Conservation (phyloP, 2,329 filamentous ascomycete genomes). For the Penicillium sp. region DNA sequence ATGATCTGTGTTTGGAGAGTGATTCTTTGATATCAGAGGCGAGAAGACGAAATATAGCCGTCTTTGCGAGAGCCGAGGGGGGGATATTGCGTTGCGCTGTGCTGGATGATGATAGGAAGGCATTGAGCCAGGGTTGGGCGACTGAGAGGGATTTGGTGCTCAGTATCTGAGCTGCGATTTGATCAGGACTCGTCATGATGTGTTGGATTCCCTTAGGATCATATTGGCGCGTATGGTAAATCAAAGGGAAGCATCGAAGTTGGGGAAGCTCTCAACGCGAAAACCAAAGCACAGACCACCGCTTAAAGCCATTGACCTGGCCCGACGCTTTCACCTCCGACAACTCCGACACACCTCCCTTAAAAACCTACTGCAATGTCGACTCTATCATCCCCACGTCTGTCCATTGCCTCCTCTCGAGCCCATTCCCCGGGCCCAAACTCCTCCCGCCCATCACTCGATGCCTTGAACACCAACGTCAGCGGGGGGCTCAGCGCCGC, state of each 20-base stretch:
- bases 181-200: constrained; percentile 31
- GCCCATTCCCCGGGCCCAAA: constrained; percentile 62
- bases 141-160: constrained; percentile 56
- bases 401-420: constrained; percentile 58
- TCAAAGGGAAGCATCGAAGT: not conserved
- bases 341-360: not conserved
- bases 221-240: not conserved
- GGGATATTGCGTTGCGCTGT: constrained; percentile 57
- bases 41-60: constrained; percentile 76
- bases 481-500: constrained; percentile 46
- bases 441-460: constrained; percentile 72
- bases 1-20: constrained; percentile 47
- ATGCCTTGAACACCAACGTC: constrained; percentile 61
- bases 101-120: constrained; percentile 59
- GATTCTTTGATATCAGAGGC: constrained; percentile 71
- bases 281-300: constrained; percentile 29
- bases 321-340: constrained; percentile 8
- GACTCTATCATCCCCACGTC: constrained; percentile 60
- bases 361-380: constrained; percentile 48
- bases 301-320: constrained; percentile 24
- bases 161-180: constrained; percentile 55
- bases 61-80: constrained; percentile 71
- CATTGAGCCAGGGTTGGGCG: constrained; percentile 62
- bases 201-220: too few relatives aligned
- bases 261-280: constrained; percentile 12